Conservation (phyloP, 2,329 filamentous ascomycete species). For the Fusarium longipes region DNA sequence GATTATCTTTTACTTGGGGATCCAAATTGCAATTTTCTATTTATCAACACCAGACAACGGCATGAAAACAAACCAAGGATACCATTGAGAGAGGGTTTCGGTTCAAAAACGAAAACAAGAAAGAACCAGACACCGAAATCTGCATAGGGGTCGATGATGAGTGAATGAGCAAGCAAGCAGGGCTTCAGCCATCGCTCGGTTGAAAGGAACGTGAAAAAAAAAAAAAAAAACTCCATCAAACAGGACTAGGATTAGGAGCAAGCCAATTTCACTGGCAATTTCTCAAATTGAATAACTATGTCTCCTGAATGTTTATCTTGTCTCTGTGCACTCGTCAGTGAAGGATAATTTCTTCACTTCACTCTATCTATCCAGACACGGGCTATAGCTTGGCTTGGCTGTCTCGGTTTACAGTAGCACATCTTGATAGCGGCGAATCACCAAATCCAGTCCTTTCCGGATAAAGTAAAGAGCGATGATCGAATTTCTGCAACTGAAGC, state of each 20-base stretch:
- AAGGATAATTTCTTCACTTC: conserved; percentile 15
- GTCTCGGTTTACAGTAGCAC: conserved; percentile 18
- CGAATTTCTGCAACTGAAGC: conserved; percentile 1
- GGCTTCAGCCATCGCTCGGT: conserved; percentile 39
- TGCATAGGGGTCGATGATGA: conserved; percentile 21
- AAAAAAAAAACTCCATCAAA: conserved; percentile 24
- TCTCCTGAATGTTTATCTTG: background rate
- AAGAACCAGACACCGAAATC: background rate
- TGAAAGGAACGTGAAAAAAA: conserved; percentile 43
- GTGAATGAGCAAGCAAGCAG: background rate
- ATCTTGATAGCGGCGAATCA: conserved; percentile 36
- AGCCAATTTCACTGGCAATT: conserved; percentile 28
- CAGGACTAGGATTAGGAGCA: conserved; percentile 44
- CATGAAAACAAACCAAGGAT: background rate
- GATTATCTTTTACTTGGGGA: conserved; percentile 7
- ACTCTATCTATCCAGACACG: background rate
- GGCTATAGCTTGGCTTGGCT: conserved; percentile 1
- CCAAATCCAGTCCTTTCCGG: conserved; percentile 33
- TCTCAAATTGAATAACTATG: conserved; percentile 9
- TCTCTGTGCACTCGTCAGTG: background rate
- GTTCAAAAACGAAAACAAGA: background rate
- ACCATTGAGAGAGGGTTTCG: background rate
- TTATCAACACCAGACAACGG: background rate
- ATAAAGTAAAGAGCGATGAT: conserved; percentile 25
- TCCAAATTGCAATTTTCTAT: conserved; percentile 2